A percentile compares a stretch with the other conserved stretches of the same genome.
Conservation (phyloP, 2,329 filamentous ascomycete species). For the Macrophomina tecta region DNA sequence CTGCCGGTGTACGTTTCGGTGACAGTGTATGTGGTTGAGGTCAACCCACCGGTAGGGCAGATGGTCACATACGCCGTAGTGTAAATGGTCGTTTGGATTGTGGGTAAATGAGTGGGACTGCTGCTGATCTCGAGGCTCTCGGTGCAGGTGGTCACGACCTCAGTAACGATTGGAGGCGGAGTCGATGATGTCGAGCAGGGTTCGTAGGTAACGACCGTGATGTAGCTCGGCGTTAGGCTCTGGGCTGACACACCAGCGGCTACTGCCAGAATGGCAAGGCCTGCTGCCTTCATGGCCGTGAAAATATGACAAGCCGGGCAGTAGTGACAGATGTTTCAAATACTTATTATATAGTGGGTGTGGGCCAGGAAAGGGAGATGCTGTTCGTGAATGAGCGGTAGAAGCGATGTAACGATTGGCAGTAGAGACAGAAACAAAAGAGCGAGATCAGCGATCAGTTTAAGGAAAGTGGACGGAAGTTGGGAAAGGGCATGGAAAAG, state of each 20-base stretch:
- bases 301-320: not conserved
- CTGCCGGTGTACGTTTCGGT: constrained; percentile 38
- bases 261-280: constrained; percentile 11
- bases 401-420: not conserved
- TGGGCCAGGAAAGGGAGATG: not conserved
- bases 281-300: constrained; percentile 20
- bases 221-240: constrained; percentile 21
- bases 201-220: constrained; percentile 22
- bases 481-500: not conserved
- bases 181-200: constrained; percentile 6
- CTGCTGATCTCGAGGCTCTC: not conserved
- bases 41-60: constrained; percentile 35
- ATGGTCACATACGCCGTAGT: constrained; percentile 35
- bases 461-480: constrained; percentile 17
- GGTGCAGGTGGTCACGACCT: constrained; percentile 37
- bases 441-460: not conserved
- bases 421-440: not conserved
- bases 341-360: not conserved
- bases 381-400: constrained; percentile 22
- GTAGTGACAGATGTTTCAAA: not conserved
- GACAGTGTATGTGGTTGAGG: constrained; percentile 40
- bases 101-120: constrained; percentile 12
- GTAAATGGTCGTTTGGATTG: constrained; percentile 33
- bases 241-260: constrained; percentile 15
- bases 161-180: constrained; percentile 32